These are phyloP conservation scores for Cynanchum wilfordii DNA, from an alignment of 257 asterid species.

Conservation along the genomic window DNA sequence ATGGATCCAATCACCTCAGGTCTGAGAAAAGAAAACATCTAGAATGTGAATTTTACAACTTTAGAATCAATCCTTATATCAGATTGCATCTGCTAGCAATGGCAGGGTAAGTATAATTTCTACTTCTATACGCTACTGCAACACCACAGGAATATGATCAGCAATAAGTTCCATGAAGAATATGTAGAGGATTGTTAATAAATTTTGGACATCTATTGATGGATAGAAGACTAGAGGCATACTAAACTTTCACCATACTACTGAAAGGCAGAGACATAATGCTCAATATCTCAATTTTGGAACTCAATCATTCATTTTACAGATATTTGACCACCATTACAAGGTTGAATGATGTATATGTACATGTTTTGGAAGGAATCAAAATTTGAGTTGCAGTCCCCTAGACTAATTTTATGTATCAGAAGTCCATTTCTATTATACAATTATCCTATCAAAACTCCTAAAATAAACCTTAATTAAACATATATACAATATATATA, in stretches of 20 bases:
- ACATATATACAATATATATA: not conserved
- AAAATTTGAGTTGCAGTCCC: not conserved
- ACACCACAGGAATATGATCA: not conserved
- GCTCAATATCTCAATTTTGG: not conserved
- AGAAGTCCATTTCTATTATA: not conserved
- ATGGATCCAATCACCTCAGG: not conserved
- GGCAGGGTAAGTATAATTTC: not conserved
- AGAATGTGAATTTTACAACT: not conserved
- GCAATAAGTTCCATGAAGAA: not conserved
- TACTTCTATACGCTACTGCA: not conserved
- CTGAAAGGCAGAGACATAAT: not conserved
- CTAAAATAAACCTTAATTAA: not conserved
- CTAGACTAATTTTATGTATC: not conserved
- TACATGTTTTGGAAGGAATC: conserved; percentile 5
- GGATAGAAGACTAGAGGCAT: not conserved
- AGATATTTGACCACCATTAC: not conserved
- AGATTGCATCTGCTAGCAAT: not conserved
- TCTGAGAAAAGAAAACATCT: not conserved
- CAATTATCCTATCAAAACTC: not conserved
- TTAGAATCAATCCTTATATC: not conserved
- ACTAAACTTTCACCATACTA: not conserved
- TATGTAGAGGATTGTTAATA: not conserved
- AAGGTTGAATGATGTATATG: not conserved
- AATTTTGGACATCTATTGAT: not conserved
- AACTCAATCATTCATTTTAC: not conserved